Base-by-base conservation (phyloP, 306 rosid species). In the Trifolium pratense region DNA sequence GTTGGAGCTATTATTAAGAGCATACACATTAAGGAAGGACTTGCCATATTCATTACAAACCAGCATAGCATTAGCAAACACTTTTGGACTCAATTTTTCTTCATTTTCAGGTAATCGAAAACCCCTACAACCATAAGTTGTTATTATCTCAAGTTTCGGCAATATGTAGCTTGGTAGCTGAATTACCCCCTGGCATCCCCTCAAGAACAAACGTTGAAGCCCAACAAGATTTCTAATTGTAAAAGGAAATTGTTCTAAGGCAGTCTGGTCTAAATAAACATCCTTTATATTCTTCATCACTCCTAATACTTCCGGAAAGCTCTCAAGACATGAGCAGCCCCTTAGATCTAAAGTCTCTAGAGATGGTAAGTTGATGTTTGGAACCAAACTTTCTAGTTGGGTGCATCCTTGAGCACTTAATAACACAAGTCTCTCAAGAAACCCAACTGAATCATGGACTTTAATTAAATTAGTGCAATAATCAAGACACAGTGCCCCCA, bases 321-420 rank as follows among this genome's bases (percentile, higher is more conserved):
- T 23, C 72, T 21, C 13, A 48, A 75, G 79, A 51, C 20, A 0
- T 2, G 55, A 36, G 31, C 72, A 75, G n/a, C 65, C 12, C 7
- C 39, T 23, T 11, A 64, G 65, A 34, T 75, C 72, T 9, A 75
- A 21, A 37, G 63, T 65, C 51, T 64, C 66, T 10, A 75, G 40
- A 37, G 72, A 75, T 9, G 79, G 52, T 43, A 75, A 39, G 14
- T 23, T 64, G 32, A 75, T 64, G 17, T 3, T 31, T 5, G 21
- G 56, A 2, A 37, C 69, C 51, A 75, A 55, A n/a, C 9, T 49
- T 16, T 23, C 17, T 31, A 75, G 58, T 9, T 75, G 59, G 45
- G 17, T 52, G 56, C 72, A 75, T 23, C 65, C 45, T 52, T 75
- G 61, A 37, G 32, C 53, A 37, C 79, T 75, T 29, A 75, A 16